These are phyloP conservation scores for Apiospora koreana DNA, from an alignment of 2,329 filamentous ascomycete genomes.

Conservation along the genomic window DNA sequence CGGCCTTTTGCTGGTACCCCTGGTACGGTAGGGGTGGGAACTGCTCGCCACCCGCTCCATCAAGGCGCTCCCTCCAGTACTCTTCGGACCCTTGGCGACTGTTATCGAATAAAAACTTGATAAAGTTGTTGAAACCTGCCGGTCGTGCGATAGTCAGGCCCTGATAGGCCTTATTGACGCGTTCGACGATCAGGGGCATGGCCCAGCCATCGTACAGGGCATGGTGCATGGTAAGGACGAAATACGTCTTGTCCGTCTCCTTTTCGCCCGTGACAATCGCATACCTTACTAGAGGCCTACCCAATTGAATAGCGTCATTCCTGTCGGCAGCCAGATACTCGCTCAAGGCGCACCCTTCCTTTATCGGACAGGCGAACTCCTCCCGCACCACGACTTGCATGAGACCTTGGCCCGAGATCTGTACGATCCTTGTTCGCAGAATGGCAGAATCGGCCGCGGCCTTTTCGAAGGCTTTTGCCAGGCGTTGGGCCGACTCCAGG, in stretches of 20 bases:
- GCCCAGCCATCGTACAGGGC: slow-evolving; percentile 60
- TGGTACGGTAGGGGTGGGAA: slow-evolving; percentile 49
- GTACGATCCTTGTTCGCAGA: slow-evolving; percentile 51
- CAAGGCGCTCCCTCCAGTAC: slow-evolving; percentile 49
- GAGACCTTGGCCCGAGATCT: slow-evolving; percentile 43
- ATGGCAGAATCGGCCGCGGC: slow-evolving; percentile 41
- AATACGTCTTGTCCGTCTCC: slow-evolving; percentile 36
- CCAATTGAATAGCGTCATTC: slow-evolving; percentile 43
- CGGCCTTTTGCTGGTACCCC: slow-evolving; percentile 51
- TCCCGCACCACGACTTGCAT: slow-evolving; percentile 49
- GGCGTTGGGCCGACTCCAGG: slow-evolving; percentile 34
- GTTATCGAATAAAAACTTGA: slow-evolving; percentile 45
- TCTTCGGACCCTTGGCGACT: slow-evolving; percentile 41
- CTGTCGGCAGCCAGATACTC: slow-evolving; percentile 43
- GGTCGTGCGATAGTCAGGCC: slow-evolving; percentile 34
- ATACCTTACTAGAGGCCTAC: slow-evolving; percentile 47
- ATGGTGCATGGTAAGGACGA: slow-evolving; percentile 58
- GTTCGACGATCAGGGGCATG: slow-evolving; percentile 50
- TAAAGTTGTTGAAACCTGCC: slow-evolving; percentile 50
- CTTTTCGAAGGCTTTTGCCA: slow-evolving; percentile 45
- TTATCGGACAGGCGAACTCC: slow-evolving; percentile 34
- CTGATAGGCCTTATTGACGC: slow-evolving; percentile 47
- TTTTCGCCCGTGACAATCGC: slow-evolving; percentile 38
- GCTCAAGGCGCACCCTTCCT: slow-evolving; percentile 35
- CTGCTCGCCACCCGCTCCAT: slow-evolving; percentile 45